Percentiles rank a stretch among this genome's conserved stretches.
These are phyloP conservation scores for Lycium ferocissimum DNA, from an alignment of 257 asterid genomes.

Conservation along the genomic window DNA sequence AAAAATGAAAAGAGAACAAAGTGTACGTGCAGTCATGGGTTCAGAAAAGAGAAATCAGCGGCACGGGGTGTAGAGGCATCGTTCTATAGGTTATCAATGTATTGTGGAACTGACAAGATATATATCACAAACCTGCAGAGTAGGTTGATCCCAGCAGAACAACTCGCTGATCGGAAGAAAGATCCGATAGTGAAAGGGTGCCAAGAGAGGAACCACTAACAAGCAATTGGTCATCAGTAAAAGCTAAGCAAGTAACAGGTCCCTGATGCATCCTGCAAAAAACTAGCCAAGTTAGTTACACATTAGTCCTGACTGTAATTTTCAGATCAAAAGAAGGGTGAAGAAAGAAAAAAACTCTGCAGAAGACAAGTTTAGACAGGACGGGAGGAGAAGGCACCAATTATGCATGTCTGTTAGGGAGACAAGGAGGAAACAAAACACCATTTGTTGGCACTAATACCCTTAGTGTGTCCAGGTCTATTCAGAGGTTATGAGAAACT, in stretches of 20 bases:
- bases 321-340: background rate
- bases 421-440: background rate
- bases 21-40: background rate
- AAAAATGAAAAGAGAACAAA: background rate
- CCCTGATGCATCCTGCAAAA: constrained; percentile 83
- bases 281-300: constrained; percentile 13
- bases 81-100: background rate
- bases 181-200: constrained; percentile 80
- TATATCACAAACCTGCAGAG: constrained; percentile 62
- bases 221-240: constrained; percentile 82
- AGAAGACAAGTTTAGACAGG: background rate
- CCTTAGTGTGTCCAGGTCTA: background rate
- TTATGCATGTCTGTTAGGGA: constrained; percentile 4
- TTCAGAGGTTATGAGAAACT: background rate
- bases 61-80: background rate
- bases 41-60: constrained; percentile 21
- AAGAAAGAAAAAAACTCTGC: background rate
- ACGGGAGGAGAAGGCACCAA: background rate
- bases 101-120: constrained; percentile 22
- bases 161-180: constrained; percentile 88
- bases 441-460: constrained; percentile 7
- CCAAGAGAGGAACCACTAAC: constrained; percentile 89
- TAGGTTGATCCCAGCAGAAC: constrained; percentile 54
- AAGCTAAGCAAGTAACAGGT: constrained; percentile 73
- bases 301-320: background rate